A percentile compares a stretch with the other conserved stretches of the same genome.
These are phyloP conservation scores for Vaccinium vitisidaea DNA, from an alignment of 148 eudicot species.

Conservation along the genomic window DNA sequence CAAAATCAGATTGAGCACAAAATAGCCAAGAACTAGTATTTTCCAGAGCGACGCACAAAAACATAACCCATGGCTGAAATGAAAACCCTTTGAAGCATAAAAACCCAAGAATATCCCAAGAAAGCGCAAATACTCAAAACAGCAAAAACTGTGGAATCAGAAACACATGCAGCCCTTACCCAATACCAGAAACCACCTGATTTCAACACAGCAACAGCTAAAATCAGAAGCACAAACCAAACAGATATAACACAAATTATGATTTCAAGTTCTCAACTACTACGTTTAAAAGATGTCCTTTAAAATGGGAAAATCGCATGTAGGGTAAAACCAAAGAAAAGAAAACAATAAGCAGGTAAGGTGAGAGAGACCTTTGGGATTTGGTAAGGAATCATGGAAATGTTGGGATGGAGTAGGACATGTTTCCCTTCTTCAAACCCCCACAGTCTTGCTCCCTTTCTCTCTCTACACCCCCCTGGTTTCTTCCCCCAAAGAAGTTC, in stretches of 20 bases:
- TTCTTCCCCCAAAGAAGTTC: conserved; percentile 1
- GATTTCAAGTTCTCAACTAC: neutral
- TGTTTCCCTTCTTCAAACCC: conserved; percentile 33
- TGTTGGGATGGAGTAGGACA: conserved; percentile 24
- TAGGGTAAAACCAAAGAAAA: conserved; percentile 18
- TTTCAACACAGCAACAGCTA: neutral
- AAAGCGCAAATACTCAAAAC: neutral
- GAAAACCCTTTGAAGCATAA: conserved; percentile 9
- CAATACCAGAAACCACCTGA: conserved; percentile 6
- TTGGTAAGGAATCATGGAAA: conserved; percentile 26
- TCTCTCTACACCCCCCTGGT: conserved; percentile 12
- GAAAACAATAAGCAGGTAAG: neutral
- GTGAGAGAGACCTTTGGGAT: conserved; percentile 29
- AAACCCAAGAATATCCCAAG: neutral
- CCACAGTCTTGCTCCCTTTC: conserved; percentile 11
- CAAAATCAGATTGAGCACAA: neutral
- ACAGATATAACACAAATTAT: neutral
- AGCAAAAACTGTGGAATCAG: conserved; percentile 2
- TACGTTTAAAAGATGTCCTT: neutral
- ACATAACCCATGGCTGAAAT: neutral
- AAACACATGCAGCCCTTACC: conserved; percentile 15
- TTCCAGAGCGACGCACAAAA: neutral
- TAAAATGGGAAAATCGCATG: conserved; percentile 10
- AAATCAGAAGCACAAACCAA: neutral
- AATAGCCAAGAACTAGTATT: neutral